phyloP scores from a whole-genome alignment of 2,329 filamentous ascomycete species.

The Trichophyton schoenleinii region DNA sequence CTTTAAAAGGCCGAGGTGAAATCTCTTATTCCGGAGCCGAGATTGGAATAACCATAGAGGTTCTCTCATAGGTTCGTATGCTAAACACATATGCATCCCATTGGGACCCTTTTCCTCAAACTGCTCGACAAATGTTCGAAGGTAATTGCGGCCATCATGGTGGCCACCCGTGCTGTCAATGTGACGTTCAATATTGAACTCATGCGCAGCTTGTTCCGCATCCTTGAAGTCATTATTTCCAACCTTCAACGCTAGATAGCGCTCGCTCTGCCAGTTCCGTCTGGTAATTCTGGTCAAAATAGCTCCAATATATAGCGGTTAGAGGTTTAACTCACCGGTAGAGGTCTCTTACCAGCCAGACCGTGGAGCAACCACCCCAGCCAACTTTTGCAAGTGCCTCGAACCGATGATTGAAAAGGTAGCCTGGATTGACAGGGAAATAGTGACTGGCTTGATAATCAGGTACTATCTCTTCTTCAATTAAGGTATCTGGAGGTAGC shows the following conservation, averaged over 20 bases:
- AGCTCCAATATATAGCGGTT: background rate
- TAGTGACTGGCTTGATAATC: background rate
- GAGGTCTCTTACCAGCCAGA: background rate
- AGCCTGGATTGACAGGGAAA: background rate
- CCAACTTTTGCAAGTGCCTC: background rate
- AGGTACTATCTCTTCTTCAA: background rate
- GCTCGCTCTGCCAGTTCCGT: conserved; percentile 17
- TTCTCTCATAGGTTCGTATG: conserved; percentile 27
- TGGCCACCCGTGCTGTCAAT: conserved; percentile 20
- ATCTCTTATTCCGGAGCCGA: conserved; percentile 16
- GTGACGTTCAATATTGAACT: conserved; percentile 23
- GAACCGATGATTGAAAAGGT: background rate
- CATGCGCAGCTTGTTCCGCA: conserved; percentile 16
- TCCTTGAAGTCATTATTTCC: conserved; percentile 19
- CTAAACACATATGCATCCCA: conserved; percentile 26
- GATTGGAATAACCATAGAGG: conserved; percentile 23
- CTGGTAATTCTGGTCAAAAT: conserved; percentile 6
- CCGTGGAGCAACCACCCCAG: background rate
- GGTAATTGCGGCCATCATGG: conserved; percentile 22
- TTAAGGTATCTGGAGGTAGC: background rate
- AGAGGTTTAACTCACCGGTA: background rate
- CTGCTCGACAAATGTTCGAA: conserved; percentile 24
- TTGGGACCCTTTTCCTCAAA: conserved; percentile 20
- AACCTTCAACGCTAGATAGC: conserved; percentile 27
- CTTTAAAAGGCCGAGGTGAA: conserved; percentile 23